phyloP scores from a whole-genome alignment of 2,329 filamentous ascomycete genomes.

The Cladosporium sp. region DNA sequence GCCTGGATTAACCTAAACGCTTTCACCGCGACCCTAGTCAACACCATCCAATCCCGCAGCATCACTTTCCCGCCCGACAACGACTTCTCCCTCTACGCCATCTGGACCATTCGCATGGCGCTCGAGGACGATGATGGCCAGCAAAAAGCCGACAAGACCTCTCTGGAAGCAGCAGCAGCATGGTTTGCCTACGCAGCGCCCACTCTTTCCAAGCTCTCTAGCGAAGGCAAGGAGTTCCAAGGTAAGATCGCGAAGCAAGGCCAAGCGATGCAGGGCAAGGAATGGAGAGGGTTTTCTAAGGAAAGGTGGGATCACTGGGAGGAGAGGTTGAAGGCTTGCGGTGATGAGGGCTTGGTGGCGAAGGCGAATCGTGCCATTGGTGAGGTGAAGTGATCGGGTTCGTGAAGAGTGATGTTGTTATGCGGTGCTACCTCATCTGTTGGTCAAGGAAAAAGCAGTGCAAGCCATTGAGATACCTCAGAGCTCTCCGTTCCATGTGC shows the following conservation, averaged over 20 bases:
- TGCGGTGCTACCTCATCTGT: neutral
- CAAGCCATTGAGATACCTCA: neutral
- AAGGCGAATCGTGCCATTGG: slow-evolving; percentile 6
- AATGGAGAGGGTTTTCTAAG: slow-evolving; percentile 31
- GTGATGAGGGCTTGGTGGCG: slow-evolving; percentile 11
- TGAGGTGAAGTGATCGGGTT: neutral
- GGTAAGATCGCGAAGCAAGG: slow-evolving; percentile 33
- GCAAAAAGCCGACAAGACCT: slow-evolving; percentile 21
- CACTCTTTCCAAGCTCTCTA: slow-evolving; percentile 26
- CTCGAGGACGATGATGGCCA: slow-evolving; percentile 26
- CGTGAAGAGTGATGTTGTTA: neutral
- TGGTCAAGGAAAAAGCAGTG: neutral
- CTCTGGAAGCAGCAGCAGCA: slow-evolving; percentile 30
- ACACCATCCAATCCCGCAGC: slow-evolving; percentile 24
- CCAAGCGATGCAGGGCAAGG: slow-evolving; percentile 24
- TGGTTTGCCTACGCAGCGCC: slow-evolving; percentile 34
- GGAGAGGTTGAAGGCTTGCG: neutral
- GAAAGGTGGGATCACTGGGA: slow-evolving; percentile 34
- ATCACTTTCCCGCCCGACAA: slow-evolving; percentile 20
- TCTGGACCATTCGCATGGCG: slow-evolving; percentile 34
- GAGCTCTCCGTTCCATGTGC: neutral
- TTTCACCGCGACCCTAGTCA: slow-evolving; percentile 30
- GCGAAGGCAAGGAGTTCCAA: slow-evolving; percentile 31
- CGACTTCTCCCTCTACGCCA: slow-evolving; percentile 33
- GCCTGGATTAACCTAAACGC: slow-evolving; percentile 36